Base-by-base conservation (phyloP, 2,329 filamentous ascomycete genomes). In the Penicillium concentricum region DNA sequence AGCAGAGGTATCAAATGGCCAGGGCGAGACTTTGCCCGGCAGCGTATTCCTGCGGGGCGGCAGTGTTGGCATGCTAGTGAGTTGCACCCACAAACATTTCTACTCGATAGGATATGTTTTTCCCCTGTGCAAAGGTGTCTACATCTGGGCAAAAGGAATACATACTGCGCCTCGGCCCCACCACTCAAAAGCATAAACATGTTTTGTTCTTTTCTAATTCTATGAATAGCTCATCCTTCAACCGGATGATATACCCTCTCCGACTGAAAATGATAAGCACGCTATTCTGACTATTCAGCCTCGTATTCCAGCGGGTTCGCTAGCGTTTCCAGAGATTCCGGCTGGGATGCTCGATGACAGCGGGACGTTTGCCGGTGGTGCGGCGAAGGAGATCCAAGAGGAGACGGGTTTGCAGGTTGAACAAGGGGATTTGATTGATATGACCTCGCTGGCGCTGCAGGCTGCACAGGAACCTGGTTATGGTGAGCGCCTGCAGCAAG, bases 341-440 rank as follows among this genome's bases (percentile, higher is more conserved):
- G 84, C 84, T 0, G 84, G 84, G 18, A 85, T 86, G 82, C 73
- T 86, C 1, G 84, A 86, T 61, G 81, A 81, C 58, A 73, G 71
- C 37, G 79, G 80, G 10, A 78, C 78, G 0, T 83, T 86, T 58
- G 73, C 77, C 0, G 82, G 83, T 7, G 79, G 75, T 10, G 84
- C 84, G 0, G 82, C 82, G 2, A 78, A 80, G 48, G 83, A 86
- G 60, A 82, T 86, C 35, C 62, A 78, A 30, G 82, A 86, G 66
- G 84, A 86, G 66, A 83, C 81, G 0, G 79, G 80, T 0, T 68
- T 86, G n/a, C 70, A 71, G 13, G 79, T 86, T 48, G 69, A 75
- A 3, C 72, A 78, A 41, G 66, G 71, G 7, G 80, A 85, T 32
- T 70, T 86, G 2, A 66, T 83, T 39, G 79, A 85, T 65, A 76